Percentiles rank a stretch among this genome's conserved stretches.
phyloP scores from a whole-genome alignment of 2,329 filamentous ascomycete species.

The Hymenoscyphus infarciens region DNA sequence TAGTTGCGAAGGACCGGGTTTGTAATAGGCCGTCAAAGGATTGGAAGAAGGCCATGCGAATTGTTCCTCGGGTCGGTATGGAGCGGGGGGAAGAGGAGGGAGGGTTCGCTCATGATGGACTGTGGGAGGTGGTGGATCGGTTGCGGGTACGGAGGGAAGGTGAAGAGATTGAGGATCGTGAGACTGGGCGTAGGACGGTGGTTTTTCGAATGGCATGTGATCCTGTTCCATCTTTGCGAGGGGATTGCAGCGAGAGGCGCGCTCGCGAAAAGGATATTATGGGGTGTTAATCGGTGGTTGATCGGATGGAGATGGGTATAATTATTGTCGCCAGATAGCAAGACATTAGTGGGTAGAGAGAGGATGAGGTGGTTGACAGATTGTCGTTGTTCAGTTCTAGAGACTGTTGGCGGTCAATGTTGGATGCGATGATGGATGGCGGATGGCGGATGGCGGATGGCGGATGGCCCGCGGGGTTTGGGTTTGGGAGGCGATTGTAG shows the following conservation, averaged over 20 bases:
- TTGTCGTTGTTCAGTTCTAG: background rate
- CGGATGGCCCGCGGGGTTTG: background rate
- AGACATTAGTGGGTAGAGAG: background rate
- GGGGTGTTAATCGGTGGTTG: background rate
- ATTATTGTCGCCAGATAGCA: background rate
- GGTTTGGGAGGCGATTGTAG: background rate
- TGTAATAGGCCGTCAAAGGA: slow-evolving; percentile 35
- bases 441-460: no score
- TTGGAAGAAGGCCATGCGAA: slow-evolving; percentile 35
- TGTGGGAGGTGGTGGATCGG: slow-evolving; percentile 21
- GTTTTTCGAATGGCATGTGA: slow-evolving; percentile 33
- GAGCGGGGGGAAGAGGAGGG: slow-evolving; percentile 30
- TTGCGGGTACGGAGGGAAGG: slow-evolving; percentile 30
- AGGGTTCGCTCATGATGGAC: slow-evolving; percentile 33
- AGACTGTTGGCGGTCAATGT: background rate
- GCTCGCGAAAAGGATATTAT: background rate
- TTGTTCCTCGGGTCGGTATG: slow-evolving; percentile 28
- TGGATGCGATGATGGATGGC: no score
- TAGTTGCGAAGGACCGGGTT: slow-evolving; percentile 31
- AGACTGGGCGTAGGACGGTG: slow-evolving; percentile 33
- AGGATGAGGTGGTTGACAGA: background rate
- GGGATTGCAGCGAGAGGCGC: slow-evolving; percentile 21
- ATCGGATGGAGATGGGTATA: slow-evolving; percentile 4
- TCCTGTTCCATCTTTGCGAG: slow-evolving; percentile 31
- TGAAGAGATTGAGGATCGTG: slow-evolving; percentile 31